A percentile compares a stretch with the other conserved stretches of the same genome.
Evolutionary conservation across 2,329 filamentous ascomycete genomes (phyloP).

Genomic region (Rhynchosporium graminicola): DNA sequence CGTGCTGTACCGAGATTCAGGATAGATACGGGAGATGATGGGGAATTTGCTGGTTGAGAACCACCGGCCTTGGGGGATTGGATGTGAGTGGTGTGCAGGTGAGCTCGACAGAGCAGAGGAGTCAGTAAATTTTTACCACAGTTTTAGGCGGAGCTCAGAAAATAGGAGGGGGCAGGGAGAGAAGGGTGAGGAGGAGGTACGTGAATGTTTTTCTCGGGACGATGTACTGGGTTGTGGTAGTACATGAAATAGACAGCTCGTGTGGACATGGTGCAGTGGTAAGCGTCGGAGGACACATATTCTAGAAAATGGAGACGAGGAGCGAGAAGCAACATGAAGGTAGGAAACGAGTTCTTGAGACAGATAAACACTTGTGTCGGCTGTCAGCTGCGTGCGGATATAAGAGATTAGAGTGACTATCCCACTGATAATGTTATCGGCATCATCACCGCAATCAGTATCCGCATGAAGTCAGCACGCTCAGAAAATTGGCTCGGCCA

Average conservation of each 20-base stretch:
- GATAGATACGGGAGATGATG: conserved; percentile 27
- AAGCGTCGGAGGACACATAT: neutral
- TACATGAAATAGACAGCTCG: conserved; percentile 25
- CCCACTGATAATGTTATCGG: no score
- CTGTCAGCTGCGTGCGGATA: neutral
- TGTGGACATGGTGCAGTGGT: conserved; percentile 19
- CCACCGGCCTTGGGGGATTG: conserved; percentile 22
- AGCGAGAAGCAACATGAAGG: neutral
- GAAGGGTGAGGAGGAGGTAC: conserved; percentile 18
- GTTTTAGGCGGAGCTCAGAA: conserved; percentile 26
- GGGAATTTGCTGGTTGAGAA: conserved; percentile 27
- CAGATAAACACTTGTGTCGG: conserved; percentile 10
- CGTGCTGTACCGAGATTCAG: conserved; percentile 29
- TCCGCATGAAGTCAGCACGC: no score
- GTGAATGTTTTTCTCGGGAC: neutral
- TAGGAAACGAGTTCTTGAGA: neutral
- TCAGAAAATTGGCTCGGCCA: no score
- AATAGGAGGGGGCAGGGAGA: conserved; percentile 27
- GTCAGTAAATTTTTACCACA: conserved; percentile 23
- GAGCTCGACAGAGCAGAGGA: conserved; percentile 24
- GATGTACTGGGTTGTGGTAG: conserved; percentile 23
- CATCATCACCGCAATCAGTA: no score
- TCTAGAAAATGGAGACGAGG: neutral
- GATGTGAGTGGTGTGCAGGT: conserved; percentile 22
- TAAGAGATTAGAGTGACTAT: neutral